Percentiles rank a stretch among this genome's conserved stretches.
These are phyloP conservation scores for Ustilago xerochloae DNA, from an alignment of 1,284 basidiomycete species.

Conservation along the genomic window DNA sequence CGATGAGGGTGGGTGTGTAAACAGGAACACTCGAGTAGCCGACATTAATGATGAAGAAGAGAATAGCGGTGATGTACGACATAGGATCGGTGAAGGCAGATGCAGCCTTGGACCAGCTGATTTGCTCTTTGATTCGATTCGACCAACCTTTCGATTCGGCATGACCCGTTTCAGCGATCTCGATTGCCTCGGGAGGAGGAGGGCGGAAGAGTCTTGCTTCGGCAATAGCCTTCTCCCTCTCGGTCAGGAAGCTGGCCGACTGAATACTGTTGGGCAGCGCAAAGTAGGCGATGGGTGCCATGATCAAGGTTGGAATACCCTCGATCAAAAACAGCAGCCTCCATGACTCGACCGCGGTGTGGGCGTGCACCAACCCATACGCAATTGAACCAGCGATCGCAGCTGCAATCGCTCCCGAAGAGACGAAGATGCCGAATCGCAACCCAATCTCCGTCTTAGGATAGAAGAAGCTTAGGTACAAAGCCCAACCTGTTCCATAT, in stretches of 20 bases:
- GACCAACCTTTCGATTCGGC: not conserved
- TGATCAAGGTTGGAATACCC: constrained; percentile 57
- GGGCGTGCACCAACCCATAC: constrained; percentile 58
- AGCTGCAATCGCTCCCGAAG: constrained; percentile 30
- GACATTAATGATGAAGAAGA: constrained; percentile 64
- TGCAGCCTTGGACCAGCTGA: constrained; percentile 34
- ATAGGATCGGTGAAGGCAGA: constrained; percentile 54
- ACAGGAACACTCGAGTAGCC: constrained; percentile 60
- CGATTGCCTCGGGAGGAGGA: constrained; percentile 17
- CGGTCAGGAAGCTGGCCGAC: constrained; percentile 53
- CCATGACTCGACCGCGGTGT: constrained; percentile 48
- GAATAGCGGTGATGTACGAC: constrained; percentile 47
- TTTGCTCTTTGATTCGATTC: constrained; percentile 1
- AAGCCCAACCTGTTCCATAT: constrained; percentile 58
- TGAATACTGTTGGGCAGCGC: constrained; percentile 57
- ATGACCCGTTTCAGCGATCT: not conserved
- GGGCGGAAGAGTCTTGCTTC: constrained; percentile 49
- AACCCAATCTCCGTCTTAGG: constrained; percentile 61
- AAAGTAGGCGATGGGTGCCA: constrained; percentile 51
- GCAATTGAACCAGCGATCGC: constrained; percentile 60
- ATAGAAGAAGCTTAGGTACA: constrained; percentile 63
- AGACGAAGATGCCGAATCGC: constrained; percentile 54
- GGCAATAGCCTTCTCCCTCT: constrained; percentile 54
- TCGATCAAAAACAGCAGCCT: constrained; percentile 63
- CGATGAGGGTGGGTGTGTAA: constrained; percentile 62